Conservation (phyloP, 129 eudicot species). For the Daucus carota region DNA sequence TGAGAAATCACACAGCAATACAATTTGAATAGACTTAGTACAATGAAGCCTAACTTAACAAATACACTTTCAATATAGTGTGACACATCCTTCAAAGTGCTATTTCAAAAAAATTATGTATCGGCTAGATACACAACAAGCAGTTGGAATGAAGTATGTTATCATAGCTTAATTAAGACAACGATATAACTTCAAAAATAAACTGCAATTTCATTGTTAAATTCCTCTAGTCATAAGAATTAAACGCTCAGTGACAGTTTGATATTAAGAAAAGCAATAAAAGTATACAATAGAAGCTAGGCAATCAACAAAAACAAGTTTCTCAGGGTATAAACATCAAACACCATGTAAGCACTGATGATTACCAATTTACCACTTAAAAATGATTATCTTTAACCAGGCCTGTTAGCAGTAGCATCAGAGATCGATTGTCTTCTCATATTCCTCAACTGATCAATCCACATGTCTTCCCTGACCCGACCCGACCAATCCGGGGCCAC, state of each 20-base stretch:
- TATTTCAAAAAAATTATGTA: background rate
- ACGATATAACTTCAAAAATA: background rate
- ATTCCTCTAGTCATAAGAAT: background rate
- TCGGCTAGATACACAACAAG: background rate
- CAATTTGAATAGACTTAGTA: background rate
- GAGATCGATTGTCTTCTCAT: slow-evolving; percentile 42
- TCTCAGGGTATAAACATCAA: background rate
- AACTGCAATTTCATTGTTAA: background rate
- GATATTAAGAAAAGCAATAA: too few relatives aligned
- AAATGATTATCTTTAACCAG: background rate
- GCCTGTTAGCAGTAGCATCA: background rate
- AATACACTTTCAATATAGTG: background rate
- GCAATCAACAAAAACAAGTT: background rate
- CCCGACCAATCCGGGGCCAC: slow-evolving; percentile 75
- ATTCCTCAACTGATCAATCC: slow-evolving; percentile 50
- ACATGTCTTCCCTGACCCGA: slow-evolving; percentile 53
- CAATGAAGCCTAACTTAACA: background rate
- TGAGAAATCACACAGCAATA: background rate
- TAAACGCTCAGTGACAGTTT: background rate
- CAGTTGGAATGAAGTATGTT: background rate
- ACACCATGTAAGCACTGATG: background rate
- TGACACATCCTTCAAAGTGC: background rate
- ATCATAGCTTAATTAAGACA: background rate
- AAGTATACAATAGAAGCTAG: background rate
- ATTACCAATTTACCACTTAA: background rate